Conservation (phyloP, 208 protist genomes). For the Crithidia bombi region DNA sequence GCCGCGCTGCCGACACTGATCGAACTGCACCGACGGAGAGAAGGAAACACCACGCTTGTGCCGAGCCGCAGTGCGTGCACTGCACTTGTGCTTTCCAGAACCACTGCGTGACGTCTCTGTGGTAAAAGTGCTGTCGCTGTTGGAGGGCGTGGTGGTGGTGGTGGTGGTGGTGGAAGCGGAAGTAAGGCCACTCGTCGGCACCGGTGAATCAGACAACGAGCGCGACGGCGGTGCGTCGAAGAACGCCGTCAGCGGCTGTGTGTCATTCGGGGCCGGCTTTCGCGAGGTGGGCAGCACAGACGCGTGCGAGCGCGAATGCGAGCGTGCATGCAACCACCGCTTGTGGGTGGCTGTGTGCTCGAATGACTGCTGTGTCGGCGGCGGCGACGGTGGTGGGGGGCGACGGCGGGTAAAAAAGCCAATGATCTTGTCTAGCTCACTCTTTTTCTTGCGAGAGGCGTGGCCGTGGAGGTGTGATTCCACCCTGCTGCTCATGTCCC, state of each 20-base stretch:
- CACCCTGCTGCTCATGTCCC: neutral
- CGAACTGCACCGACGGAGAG: constrained; percentile 20
- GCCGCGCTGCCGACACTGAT: constrained; percentile 15
- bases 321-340: neutral
- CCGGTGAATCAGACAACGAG: neutral
- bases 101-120: no score
- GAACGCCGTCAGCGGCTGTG: neutral
- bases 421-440: neutral
- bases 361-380: no score
- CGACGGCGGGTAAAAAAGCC: neutral
- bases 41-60: constrained; percentile 15
- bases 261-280: neutral
- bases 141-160: neutral
- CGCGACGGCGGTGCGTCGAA: neutral
- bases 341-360: neutral
- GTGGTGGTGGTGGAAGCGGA: neutral
- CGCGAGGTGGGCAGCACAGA: neutral
- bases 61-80: no score
- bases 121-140: neutral
- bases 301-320: neutral
- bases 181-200: neutral
- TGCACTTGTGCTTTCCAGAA: no score
- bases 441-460: neutral
- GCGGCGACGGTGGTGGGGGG: neutral
- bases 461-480: no score